phyloP scores from a whole-genome alignment of 2,329 filamentous ascomycete genomes.

The Seiridium cupressi region DNA sequence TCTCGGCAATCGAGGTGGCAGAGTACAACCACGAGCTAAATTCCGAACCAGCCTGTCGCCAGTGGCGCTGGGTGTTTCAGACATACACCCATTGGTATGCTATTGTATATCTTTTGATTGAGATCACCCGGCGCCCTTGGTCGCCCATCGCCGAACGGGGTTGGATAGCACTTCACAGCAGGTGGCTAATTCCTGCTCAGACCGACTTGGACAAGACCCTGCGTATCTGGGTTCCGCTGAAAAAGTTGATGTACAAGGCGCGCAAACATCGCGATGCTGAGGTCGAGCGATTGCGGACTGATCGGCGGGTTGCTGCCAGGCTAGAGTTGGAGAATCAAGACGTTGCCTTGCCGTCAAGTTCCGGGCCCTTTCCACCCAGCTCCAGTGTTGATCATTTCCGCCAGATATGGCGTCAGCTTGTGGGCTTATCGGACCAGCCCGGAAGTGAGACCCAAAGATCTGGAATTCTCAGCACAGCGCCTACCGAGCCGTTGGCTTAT shows the following conservation, averaged over 20 bases:
- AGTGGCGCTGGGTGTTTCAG: slow-evolving; percentile 60
- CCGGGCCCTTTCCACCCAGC: no score
- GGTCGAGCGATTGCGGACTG: slow-evolving; percentile 43
- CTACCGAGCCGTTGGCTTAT: no score
- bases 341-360: no score
- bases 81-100: slow-evolving; percentile 61
- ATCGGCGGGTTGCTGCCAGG: slow-evolving; percentile 42
- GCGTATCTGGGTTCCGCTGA: slow-evolving; percentile 52
- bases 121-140: slow-evolving; percentile 48
- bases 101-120: slow-evolving; percentile 53
- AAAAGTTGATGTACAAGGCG: slow-evolving; percentile 52
- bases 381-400: no score
- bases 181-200: slow-evolving; percentile 32
- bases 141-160: slow-evolving; percentile 48
- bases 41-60: slow-evolving; percentile 42
- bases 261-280: slow-evolving; percentile 50
- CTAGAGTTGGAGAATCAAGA: no score
- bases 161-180: slow-evolving; percentile 39
- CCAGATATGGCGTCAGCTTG: no score
- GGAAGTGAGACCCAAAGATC: no score
- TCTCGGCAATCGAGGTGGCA: slow-evolving; percentile 51
- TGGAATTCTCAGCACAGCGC: no score
- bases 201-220: slow-evolving; percentile 44
- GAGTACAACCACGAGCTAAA: slow-evolving; percentile 55
- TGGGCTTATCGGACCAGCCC: no score